A percentile compares a stretch with the other conserved stretches of the same genome.
Evolutionary conservation across 1,284 basidiomycete species (phyloP).

Genomic region (Blastosporella zonata): DNA sequence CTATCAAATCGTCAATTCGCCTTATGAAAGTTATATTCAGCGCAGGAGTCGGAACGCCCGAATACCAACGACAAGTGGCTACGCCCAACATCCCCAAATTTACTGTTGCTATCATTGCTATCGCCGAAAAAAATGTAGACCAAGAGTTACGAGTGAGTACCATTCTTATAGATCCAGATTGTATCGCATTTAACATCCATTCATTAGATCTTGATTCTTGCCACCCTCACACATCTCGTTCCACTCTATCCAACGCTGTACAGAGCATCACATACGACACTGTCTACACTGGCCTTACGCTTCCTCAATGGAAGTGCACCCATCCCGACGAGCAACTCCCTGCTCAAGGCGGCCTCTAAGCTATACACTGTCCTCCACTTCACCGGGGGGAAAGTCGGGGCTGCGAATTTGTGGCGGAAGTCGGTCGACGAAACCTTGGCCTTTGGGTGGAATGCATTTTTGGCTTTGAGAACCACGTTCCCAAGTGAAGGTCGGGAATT

Average conservation of each 20-base stretch:
- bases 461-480: slow-evolving; percentile 58
- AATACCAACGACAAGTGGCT: slow-evolving; percentile 75
- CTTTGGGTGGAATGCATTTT: slow-evolving; percentile 60
- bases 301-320: slow-evolving; percentile 54
- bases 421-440: slow-evolving; percentile 63
- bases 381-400: slow-evolving; percentile 75
- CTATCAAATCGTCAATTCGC: slow-evolving; percentile 56
- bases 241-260: slow-evolving; percentile 64
- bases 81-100: slow-evolving; percentile 71
- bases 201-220: slow-evolving; percentile 48
- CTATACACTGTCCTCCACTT: slow-evolving; percentile 62
- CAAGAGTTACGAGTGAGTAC: slow-evolving; percentile 49
- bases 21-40: slow-evolving; percentile 61
- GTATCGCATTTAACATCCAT: not conserved
- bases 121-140: slow-evolving; percentile 51
- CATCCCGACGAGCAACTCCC: slow-evolving; percentile 33
- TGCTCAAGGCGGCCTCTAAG: slow-evolving; percentile 50
- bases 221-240: slow-evolving; percentile 54
- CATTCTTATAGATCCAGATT: not conserved
- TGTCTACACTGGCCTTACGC: slow-evolving; percentile 52
- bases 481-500: slow-evolving; percentile 33
- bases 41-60: slow-evolving; percentile 52
- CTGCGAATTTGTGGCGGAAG: slow-evolving; percentile 69
- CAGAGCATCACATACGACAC: slow-evolving; percentile 45
- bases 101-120: slow-evolving; percentile 49